Base-by-base conservation (phyloP, 306 rosid genomes). In the Ceratonia siliqua region DNA sequence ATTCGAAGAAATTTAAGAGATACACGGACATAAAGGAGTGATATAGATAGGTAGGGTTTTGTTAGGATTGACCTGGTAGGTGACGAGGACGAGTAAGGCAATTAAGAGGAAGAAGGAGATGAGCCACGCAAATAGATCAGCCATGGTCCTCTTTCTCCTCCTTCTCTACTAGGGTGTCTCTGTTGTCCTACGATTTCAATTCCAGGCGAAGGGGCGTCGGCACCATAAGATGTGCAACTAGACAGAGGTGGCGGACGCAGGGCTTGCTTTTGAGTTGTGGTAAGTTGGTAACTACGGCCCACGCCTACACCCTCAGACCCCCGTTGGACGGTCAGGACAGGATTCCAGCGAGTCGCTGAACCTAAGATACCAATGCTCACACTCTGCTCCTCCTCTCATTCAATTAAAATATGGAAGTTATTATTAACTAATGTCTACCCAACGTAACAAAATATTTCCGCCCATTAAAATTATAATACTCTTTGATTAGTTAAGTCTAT, bases 81-180 rank as follows among this genome's bases (percentile, higher is more conserved):
- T 90, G 79, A 94, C 82, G 68, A 92, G 83, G 64, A 81, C 77
- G 48, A 94, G 95, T 50, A 94, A 83, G 67, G 89, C 82, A 14
- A 94, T 86, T 64, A 94, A 86, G 72, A 89, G 77, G 85, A 94
- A 86, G 89, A 94, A 94, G 84, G 98, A 92, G 76, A 94, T 52
- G 35, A 94, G 92, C 99, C 99, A 94, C 18, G 80, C 86, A 30
- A 68, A 80, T 3, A 94, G 87, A 85, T 86, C 96, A 52, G 63
- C 96, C 99, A 94, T 93, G 69, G 56, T 80, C 74, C 30, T 83
- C 65, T 59, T 48, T 56, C 62, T 45, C 72, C 74, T 28, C 15
- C 71, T 54, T 17, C 56, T 43, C 32, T 42, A 35, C 0, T 3
- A 27, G 14, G 28, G 33, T 12, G n/a, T 32, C 12, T 35, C 35